Percentiles rank a stretch among this genome's conserved stretches.
Evolutionary conservation across 176 grass and related monocot species (phyloP).

Genomic region (Triticum dicoccoides): DNA sequence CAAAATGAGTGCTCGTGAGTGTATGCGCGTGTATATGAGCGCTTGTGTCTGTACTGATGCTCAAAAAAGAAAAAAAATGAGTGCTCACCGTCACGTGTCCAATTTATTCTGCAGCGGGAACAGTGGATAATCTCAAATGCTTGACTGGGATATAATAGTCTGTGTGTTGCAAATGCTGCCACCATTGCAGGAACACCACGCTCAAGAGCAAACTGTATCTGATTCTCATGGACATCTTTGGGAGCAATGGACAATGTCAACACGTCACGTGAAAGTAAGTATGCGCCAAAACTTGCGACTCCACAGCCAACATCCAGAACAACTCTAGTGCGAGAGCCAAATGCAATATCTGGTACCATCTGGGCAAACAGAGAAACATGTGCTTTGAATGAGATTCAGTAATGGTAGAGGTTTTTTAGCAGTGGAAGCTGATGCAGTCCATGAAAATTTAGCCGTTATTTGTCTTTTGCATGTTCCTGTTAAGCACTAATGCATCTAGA

Average conservation of each 20-base stretch:
- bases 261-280: slow-evolving; percentile 80
- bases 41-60: too few species aligned
- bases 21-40: too few species aligned
- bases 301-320: slow-evolving; percentile 87
- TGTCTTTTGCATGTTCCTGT: neutral
- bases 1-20: neutral
- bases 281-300: slow-evolving; percentile 97
- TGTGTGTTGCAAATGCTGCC: slow-evolving; percentile 71
- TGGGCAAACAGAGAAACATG: slow-evolving; percentile 40
- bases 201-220: slow-evolving; percentile 99
- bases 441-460: neutral
- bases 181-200: slow-evolving; percentile 88
- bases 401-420: slow-evolving; percentile 1
- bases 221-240: slow-evolving; percentile 98
- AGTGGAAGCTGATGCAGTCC: neutral
- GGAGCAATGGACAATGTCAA: slow-evolving; percentile 94
- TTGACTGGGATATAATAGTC: slow-evolving; percentile 82
- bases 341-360: slow-evolving; percentile 95
- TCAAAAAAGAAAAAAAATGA: neutral
- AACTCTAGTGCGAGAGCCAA: slow-evolving; percentile 82
- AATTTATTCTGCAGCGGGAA: slow-evolving; percentile 93
- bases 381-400: slow-evolving; percentile 4
- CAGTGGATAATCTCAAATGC: slow-evolving; percentile 94
- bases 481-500: neutral
- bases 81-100: slow-evolving; percentile 80